Evolutionary conservation across 805 yeast species (phyloP), one percentile per base, ranked within the genome.

Genomic region (Zygotorulaspora danielsina): DNA sequence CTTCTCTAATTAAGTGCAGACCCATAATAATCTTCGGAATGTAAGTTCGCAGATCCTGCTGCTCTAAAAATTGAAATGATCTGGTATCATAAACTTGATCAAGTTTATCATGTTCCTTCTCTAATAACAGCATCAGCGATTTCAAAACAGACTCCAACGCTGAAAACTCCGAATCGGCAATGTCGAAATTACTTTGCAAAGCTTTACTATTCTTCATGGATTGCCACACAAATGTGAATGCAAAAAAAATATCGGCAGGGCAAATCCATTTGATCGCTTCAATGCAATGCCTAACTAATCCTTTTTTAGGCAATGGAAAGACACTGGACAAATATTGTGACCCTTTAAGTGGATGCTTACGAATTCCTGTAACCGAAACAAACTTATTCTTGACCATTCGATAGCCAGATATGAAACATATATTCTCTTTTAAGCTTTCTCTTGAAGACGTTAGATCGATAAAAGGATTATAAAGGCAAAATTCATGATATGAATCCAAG

Each of bases 1-100:
- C 97, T 57, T 90, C 97, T 38, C 88, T 66, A 2, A 86, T 63
- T 26, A 88, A 54, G 63, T 89, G 97, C 33, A 90, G 61, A 0
- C 88, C 76, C 18, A 84, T 61, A 0, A 79, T 70, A 8, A 85
- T 70, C 42, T 75, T 78, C 0, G 90, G 83, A 0, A 79, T 64
- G 50, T 78, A 60, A 20, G 77, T 76, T n/a, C 67, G 62, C 21
- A 79, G 60, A 4, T 72, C 50, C 19, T 22, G 35, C 19, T 36
- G 29, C 11, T 21, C 50, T 25, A 48, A 46, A 34, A 41, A 59
- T 55, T 36, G 38, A 15, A 48, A 45, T n/a, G 41, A 32, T 10
- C 19, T 19, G 13, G 43, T 21, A 32, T 46, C 38, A 22, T 31
- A 41, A 8, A 42, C 13, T 15, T 30, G 32, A 18, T 32, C 27